Evolutionary conservation across 1,284 basidiomycete genomes (phyloP), one percentile per base, ranked within the genome.

Genomic region (Boletus smithii): DNA sequence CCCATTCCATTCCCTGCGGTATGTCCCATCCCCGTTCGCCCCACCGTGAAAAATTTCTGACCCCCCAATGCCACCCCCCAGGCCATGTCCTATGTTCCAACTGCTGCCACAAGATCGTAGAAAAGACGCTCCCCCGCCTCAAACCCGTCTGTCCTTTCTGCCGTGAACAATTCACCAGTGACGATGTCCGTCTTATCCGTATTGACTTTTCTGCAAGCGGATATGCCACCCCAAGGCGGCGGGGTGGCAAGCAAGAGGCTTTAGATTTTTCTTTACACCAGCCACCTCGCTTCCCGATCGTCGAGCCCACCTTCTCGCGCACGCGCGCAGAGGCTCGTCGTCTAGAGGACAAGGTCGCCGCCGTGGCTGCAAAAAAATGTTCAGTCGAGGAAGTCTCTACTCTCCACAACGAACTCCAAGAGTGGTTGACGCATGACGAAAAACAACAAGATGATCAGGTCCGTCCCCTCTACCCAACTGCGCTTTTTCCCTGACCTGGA

Each of bases 1-100:
- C 86, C 51, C 83, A 88, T 67, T 86, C 79, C 51, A 87, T 88
- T 63, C 80, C 85, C 48, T 88, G 86, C 69, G 85, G 85, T 86
- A 50, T 59, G 76, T 8, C n/a, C 3, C 8, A 6, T 5, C 9
- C 7, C 8, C n/a, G n/a, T n/a, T n/a, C n/a, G n/a, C 4, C n/a
- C 31, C 16, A 16, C 31, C 8, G n/a, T 13, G n/a, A 17, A 48
- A 59, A 61, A 23, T 35, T 49, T 35, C 46, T 38, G 27, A 50
- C 43, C 18, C 6, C 32, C 3, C 11, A 17, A 24, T 50, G 49
- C 50, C 38, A 26, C 54, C 53, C 40, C 49, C 33, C 62, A 88
- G 86, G 86, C 57, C 86, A 89, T 70, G 80, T 89, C 54, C 73
- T 89, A 48, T 89, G 86, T 69, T 73, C 77, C 33, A 73, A 68